Conservation (phyloP, 2,329 filamentous ascomycete species). For the Cercospora berteroae region DNA sequence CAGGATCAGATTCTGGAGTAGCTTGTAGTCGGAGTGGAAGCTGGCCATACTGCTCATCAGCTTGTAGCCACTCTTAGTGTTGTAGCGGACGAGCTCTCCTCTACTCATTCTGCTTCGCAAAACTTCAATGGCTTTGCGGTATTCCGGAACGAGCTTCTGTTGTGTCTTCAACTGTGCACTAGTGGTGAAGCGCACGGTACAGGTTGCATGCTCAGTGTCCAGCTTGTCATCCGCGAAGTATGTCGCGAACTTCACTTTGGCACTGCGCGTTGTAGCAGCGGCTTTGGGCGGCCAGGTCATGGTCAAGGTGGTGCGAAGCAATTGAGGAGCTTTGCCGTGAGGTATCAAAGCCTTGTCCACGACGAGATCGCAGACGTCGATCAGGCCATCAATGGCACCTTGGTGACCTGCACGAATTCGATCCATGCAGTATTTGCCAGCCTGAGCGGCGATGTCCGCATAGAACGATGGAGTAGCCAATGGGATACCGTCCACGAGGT, state of each 20-base stretch:
- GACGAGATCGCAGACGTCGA: constrained; percentile 11
- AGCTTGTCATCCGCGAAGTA: constrained; percentile 1
- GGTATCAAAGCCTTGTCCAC: constrained; percentile 2
- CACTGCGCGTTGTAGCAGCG: background rate
- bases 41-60: constrained; percentile 10
- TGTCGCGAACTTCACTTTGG: background rate
- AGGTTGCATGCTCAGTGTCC: constrained; percentile 6
- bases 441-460: background rate
- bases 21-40: constrained; percentile 12
- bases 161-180: background rate
- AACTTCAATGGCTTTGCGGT: background rate
- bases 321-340: background rate
- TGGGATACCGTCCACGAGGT: background rate
- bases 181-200: constrained; percentile 9
- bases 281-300: background rate
- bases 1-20: background rate
- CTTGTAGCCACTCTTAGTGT: constrained; percentile 11
- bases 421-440: background rate
- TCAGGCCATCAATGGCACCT: background rate
- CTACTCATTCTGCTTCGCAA: background rate
- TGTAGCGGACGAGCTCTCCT: constrained; percentile 3
- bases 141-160: background rate
- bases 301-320: background rate
- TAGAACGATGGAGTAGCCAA: background rate
- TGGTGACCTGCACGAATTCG: background rate